These are phyloP conservation scores for Eimeria maxima DNA, from an alignment of 169 alveolate genomes.

Conservation along the genomic window DNA sequence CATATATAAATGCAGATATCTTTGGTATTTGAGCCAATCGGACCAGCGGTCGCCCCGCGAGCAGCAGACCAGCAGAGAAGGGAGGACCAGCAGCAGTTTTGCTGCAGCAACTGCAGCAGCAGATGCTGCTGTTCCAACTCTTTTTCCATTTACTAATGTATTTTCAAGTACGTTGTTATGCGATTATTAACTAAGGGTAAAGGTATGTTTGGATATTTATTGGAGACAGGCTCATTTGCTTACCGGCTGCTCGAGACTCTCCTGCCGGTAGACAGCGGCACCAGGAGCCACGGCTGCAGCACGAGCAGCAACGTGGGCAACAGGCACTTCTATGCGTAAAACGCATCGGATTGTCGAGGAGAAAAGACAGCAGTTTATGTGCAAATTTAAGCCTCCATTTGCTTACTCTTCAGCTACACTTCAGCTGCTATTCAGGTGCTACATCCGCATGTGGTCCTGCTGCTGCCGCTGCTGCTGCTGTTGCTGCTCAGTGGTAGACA, in stretches of 20 bases:
- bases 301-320: not conserved
- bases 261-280: not conserved
- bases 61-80: not conserved
- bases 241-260: not conserved
- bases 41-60: not conserved
- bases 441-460: not conserved
- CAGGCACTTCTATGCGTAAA: not conserved
- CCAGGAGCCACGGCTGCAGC: not conserved
- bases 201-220: not conserved
- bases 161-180: not conserved
- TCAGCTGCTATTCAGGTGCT: not conserved
- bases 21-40: not conserved
- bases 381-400: not conserved
- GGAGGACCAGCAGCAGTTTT: not conserved
- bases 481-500: not conserved
- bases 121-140: not conserved
- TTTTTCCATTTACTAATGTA: not conserved
- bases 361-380: not conserved
- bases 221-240: not conserved
- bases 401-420: not conserved
- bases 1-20: not conserved
- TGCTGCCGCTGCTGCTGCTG: constrained; percentile 29
- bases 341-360: not conserved
- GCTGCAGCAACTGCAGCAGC: not conserved
- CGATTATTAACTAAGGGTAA: not conserved